Evolutionary conservation across 2,329 filamentous ascomycete genomes (phyloP).

Genomic region (Rutstroemia sydowiana): DNA sequence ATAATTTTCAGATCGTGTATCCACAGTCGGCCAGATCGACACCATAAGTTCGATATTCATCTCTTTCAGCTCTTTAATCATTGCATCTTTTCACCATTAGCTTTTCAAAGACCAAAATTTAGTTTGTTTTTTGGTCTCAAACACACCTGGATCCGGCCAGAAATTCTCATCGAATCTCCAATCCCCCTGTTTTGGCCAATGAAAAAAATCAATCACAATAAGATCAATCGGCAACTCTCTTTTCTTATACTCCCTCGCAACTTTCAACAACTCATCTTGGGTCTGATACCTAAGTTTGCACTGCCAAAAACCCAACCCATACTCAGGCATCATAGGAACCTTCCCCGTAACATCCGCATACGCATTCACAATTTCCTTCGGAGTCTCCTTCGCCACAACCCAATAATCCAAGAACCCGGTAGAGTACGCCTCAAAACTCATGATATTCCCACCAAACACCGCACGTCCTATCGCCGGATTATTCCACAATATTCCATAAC

Average conservation of each 20-base stretch:
- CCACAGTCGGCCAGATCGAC: slow-evolving; percentile 62
- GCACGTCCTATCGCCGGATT: slow-evolving; percentile 55
- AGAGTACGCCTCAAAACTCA: slow-evolving; percentile 53
- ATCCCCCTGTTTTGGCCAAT: slow-evolving; percentile 60
- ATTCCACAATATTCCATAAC: slow-evolving; percentile 61
- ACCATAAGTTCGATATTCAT: slow-evolving; percentile 60
- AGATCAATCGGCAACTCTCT: slow-evolving; percentile 52
- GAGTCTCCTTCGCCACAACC: slow-evolving; percentile 51
- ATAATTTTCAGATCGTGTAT: slow-evolving; percentile 51
- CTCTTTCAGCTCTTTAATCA: slow-evolving; percentile 53
- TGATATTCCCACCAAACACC: slow-evolving; percentile 53
- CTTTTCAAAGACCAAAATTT: no score
- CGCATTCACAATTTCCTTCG: slow-evolving; percentile 46
- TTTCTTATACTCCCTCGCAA: slow-evolving; percentile 52
- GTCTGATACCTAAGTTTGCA: slow-evolving; percentile 60
- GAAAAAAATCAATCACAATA: slow-evolving; percentile 63
- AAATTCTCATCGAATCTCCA: slow-evolving; percentile 59
- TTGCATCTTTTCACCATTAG: slow-evolving; percentile 38
- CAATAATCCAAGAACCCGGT: slow-evolving; percentile 56
- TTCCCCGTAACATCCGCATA: slow-evolving; percentile 51
- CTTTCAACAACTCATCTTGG: slow-evolving; percentile 53
- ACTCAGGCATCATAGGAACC: slow-evolving; percentile 62
- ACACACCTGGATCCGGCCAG: slow-evolving; percentile 52
- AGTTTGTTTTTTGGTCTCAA: no score
- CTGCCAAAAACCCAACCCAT: slow-evolving; percentile 62